Percentiles rank a stretch among this genome's conserved stretches.
Evolutionary conservation across 306 rosid genomes (phyloP).

Genomic region (Morella rubra): DNA sequence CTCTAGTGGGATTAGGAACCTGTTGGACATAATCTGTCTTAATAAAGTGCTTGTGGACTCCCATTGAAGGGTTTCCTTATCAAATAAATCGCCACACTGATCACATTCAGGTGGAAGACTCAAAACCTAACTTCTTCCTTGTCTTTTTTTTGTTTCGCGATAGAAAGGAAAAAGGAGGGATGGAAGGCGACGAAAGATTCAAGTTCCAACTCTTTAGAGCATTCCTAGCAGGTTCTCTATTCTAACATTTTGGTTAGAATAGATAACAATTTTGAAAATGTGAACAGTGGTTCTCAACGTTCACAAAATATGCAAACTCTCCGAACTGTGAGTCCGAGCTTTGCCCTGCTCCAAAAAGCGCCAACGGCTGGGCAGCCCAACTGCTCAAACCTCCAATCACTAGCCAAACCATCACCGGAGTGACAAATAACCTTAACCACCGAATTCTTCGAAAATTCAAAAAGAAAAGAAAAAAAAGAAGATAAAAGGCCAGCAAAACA

Average conservation of each 20-base stretch:
- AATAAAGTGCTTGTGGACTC: no score
- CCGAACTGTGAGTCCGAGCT: slow-evolving; percentile 39
- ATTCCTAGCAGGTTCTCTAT: no score
- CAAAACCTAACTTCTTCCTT: no score
- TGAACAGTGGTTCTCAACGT: no score
- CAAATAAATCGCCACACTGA: no score
- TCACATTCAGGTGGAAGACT: no score
- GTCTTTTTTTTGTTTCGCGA: no score
- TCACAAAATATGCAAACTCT: slow-evolving; percentile 26
- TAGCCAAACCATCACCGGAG: background rate
- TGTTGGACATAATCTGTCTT: no score
- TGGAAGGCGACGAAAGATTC: background rate
- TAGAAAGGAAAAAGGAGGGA: background rate
- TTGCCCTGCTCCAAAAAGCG: background rate
- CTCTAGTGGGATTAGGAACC: no score
- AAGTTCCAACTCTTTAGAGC: slow-evolving; percentile 30
- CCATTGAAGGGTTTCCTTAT: no score
- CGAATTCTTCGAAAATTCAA: slow-evolving; percentile 40
- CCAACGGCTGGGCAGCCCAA: background rate
- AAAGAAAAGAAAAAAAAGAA: background rate
- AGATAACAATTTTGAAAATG: no score
- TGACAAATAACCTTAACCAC: slow-evolving; percentile 28
- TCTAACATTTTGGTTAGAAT: no score
- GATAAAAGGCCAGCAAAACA: background rate
- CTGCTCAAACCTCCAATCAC: background rate